Evolutionary conservation across 805 yeast genomes (phyloP).

Genomic region (Lachancea waltii): DNA sequence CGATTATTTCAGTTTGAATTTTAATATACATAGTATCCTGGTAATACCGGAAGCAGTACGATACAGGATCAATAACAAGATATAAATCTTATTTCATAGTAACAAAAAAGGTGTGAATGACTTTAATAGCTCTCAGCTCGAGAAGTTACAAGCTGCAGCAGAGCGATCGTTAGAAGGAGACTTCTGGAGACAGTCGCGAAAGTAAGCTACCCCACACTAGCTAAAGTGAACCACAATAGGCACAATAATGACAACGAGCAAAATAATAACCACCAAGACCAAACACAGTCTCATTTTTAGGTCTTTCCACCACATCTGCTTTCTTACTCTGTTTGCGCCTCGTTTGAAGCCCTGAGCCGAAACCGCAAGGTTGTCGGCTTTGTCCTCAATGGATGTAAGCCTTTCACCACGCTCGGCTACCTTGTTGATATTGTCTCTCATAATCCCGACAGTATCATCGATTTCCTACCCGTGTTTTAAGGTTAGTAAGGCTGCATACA

Average conservation of each 20-base stretch:
- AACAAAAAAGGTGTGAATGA: too few species aligned
- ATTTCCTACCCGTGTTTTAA: constrained; percentile 52
- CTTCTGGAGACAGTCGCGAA: not conserved
- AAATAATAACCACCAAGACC: constrained; percentile 69
- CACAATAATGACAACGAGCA: constrained; percentile 80
- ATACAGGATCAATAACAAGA: too few species aligned
- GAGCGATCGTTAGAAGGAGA: too few species aligned
- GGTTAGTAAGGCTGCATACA: constrained; percentile 24
- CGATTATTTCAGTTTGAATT: not conserved
- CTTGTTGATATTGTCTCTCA: constrained; percentile 94
- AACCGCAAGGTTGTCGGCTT: constrained; percentile 86
- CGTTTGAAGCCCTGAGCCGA: constrained; percentile 92
- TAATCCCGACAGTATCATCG: constrained; percentile 93
- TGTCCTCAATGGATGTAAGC: constrained; percentile 83
- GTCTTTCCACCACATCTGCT: constrained; percentile 99
- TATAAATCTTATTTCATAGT: too few species aligned
- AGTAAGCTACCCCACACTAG: constrained; percentile 11
- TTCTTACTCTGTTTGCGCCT: constrained; percentile 95
- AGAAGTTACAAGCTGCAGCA: too few species aligned
- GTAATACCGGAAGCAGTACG: too few species aligned
- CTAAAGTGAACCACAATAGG: constrained; percentile 89
- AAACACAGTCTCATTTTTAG: constrained; percentile 92
- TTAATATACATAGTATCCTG: constrained; percentile 7
- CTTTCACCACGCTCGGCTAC: constrained; percentile 93
- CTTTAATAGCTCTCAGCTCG: too few species aligned